These are phyloP conservation scores for Kwoniella heveanensis DNA, from an alignment of 768 basidiomycete genomes.

Conservation along the genomic window DNA sequence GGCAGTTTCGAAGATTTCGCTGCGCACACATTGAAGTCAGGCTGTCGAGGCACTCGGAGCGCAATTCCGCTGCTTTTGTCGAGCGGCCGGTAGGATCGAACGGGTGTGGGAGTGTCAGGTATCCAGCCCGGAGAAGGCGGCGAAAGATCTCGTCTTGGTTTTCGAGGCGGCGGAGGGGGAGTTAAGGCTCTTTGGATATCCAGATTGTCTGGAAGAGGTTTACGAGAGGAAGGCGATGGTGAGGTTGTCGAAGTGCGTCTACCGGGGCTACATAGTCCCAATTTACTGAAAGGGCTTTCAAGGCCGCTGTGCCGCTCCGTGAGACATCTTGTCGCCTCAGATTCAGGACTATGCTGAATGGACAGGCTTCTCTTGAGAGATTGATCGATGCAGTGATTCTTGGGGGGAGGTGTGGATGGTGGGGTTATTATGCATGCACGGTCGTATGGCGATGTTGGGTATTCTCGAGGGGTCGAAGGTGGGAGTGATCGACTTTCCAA, in stretches of 20 bases:
- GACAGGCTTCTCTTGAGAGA: too few relatives aligned
- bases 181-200: neutral
- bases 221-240: neutral
- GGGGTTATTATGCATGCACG: neutral
- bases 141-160: neutral
- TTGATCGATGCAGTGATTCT: neutral
- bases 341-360: too few relatives aligned
- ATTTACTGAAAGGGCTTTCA: conserved; percentile 12
- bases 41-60: neutral
- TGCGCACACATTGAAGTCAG: neutral
- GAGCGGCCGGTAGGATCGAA: conserved; percentile 5
- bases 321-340: too few relatives aligned
- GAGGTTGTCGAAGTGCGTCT: neutral
- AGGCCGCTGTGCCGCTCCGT: neutral
- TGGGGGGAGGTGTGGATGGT: neutral
- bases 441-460: neutral
- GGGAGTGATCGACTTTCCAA: neutral
- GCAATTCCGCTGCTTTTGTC: neutral
- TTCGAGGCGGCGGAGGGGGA: neutral
- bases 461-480: neutral
- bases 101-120: conserved; percentile 21
- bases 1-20: too few relatives aligned
- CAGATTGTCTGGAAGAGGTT: neutral
- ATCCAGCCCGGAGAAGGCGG: conserved; percentile 9
- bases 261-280: conserved; percentile 5